Evolutionary conservation across 805 yeast species (phyloP), one percentile per base, ranked within the genome.

Genomic region (Yarrowia deformans): DNA sequence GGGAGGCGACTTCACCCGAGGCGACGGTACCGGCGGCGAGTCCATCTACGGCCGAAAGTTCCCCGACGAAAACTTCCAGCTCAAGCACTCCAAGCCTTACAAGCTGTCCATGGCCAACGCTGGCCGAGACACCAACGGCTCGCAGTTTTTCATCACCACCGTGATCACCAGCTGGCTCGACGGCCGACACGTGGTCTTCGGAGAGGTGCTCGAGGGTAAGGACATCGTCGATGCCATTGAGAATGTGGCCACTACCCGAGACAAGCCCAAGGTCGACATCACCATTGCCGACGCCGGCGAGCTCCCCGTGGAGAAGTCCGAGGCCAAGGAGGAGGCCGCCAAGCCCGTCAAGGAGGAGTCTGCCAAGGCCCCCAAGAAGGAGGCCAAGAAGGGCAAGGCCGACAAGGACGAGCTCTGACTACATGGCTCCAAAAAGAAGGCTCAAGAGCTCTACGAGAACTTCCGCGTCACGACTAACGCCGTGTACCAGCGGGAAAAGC

Each of bases 121-220:
- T 23, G 93, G 93, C 72, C 79, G 82, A 72, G 85, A 81, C 76
- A 81, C 84, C 73, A 93, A 93, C 78, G 97, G 97, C 23, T 92
- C 97, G 45, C 98, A 93, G 81, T 93, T 93, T 79, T 93, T 93
- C 85, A 90, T 95, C 81, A 93, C 97, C 76, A 93, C 98, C 35
- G 97, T 90, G 29, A 84, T 86, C 43, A 91, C 97, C 69, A 82
- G 89, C 63, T 95, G 99, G 98, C 86, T 95, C 77, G 92, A 95
- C 77, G 95, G 96, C 72, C 87, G 83, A 74, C 99, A 95, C 80
- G 99, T 95, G 77, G 99, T 95, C 50, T 95, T 95, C 76, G 99
- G 99, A 73, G 91, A 92, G 81, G 97, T 95, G 69, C 70, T 92
- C 49, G 82, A 80, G 60, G 98, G 98, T 61, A 84, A 87, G 82